These are phyloP conservation scores for Alternaria ethzedia DNA, from an alignment of 2,329 filamentous ascomycete genomes.

Conservation along the genomic window DNA sequence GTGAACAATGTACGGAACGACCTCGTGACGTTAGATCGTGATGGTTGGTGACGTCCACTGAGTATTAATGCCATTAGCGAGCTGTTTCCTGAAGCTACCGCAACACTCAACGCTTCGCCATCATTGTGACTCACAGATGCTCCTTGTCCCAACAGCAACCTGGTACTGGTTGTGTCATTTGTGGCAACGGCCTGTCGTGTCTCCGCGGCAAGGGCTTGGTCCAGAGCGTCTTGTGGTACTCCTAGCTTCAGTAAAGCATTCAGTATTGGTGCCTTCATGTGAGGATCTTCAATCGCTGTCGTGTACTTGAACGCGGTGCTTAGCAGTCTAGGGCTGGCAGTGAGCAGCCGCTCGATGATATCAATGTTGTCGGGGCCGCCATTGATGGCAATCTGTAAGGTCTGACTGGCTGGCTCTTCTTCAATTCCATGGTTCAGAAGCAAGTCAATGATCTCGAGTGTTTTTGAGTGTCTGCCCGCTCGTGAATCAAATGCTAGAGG, in stretches of 20 bases:
- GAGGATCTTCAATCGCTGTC: slow-evolving; percentile 24
- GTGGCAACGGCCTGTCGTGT: slow-evolving; percentile 25
- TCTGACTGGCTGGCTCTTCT: slow-evolving; percentile 25
- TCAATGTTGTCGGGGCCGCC: slow-evolving; percentile 42
- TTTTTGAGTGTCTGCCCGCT: slow-evolving; percentile 28
- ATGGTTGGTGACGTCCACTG: slow-evolving; percentile 39
- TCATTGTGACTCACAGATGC: slow-evolving; percentile 57
- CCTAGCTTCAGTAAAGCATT: slow-evolving; percentile 33
- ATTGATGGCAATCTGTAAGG: slow-evolving; percentile 35
- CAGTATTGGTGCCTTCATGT: slow-evolving; percentile 37
- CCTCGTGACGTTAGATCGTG: slow-evolving; percentile 32
- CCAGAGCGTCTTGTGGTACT: slow-evolving; percentile 36
- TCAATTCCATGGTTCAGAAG: slow-evolving; percentile 34
- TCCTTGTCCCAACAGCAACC: slow-evolving; percentile 39
- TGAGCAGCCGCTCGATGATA: slow-evolving; percentile 38
- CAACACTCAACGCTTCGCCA: slow-evolving; percentile 62
- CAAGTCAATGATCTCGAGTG: slow-evolving; percentile 35
- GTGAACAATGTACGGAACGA: slow-evolving; percentile 38
- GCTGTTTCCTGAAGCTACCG: slow-evolving; percentile 60
- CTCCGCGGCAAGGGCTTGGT: slow-evolving; percentile 36
- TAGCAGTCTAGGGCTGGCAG: slow-evolving; percentile 28
- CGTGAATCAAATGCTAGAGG: slow-evolving; percentile 36
- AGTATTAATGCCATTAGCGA: slow-evolving; percentile 61
- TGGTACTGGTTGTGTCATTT: slow-evolving; percentile 32
- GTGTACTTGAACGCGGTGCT: slow-evolving; percentile 37